A percentile compares a stretch with the other conserved stretches of the same genome.
Evolutionary conservation across 129 eudicot species (phyloP).

Genomic region (Scalesia atractyloides): DNA sequence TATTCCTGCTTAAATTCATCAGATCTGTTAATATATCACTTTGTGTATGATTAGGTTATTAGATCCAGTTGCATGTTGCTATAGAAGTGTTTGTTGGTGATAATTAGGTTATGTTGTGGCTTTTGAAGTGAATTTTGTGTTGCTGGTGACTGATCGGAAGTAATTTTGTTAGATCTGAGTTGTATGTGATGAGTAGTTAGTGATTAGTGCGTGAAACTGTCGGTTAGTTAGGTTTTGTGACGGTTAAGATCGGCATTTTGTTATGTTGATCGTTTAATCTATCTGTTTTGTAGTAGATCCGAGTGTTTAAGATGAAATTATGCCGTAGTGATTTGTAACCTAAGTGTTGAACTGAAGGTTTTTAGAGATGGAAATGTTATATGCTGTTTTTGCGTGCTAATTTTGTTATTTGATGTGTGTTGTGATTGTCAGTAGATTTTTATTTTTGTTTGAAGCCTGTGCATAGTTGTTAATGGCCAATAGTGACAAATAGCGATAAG

Average conservation of each 20-base stretch:
- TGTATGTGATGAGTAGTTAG: conserved; percentile 9
- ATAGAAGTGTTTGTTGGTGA: not conserved
- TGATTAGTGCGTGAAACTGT: not conserved
- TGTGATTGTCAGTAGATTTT: conserved; percentile 17
- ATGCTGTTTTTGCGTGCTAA: not conserved
- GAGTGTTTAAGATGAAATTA: not conserved
- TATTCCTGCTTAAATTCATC: conserved; percentile 2
- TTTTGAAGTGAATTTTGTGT: not conserved
- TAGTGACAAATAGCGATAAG: too few relatives aligned
- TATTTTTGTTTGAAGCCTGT: not conserved
- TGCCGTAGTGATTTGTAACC: not conserved
- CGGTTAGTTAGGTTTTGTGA: not conserved
- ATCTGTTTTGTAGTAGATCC: conserved; percentile 14
- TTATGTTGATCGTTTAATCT: not conserved
- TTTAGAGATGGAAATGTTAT: conserved; percentile 1
- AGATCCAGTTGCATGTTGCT: conserved; percentile 32
- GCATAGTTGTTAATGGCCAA: too few relatives aligned
- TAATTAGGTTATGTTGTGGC: not conserved
- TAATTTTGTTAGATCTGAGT: conserved; percentile 22
- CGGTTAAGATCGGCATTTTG: not conserved
- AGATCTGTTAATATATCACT: conserved; percentile 15
- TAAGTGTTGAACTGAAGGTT: not conserved
- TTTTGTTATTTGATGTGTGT: not conserved
- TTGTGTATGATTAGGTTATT: not conserved
- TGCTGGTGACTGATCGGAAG: conserved; percentile 9